Conservation (phyloP, 2,329 filamentous ascomycete genomes). For the Aspergillus sp. region DNA sequence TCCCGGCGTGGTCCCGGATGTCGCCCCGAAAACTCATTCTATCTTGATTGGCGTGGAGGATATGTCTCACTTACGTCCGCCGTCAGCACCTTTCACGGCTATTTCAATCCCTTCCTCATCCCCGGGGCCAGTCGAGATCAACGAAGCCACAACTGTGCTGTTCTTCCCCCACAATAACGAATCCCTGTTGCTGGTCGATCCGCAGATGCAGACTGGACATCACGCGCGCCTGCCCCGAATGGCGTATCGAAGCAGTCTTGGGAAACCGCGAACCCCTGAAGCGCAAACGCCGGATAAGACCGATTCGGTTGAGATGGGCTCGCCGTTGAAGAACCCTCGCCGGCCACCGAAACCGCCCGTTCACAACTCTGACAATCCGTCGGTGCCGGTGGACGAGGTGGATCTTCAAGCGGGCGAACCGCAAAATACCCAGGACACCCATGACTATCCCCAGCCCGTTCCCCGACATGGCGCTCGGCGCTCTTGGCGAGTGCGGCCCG, state of each 20-base stretch:
- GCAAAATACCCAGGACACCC: constrained; percentile 16
- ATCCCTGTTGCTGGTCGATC: constrained; percentile 64
- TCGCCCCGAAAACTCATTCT: constrained; percentile 33
- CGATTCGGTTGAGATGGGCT: constrained; percentile 44
- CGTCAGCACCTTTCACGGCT: constrained; percentile 50
- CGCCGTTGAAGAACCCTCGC: constrained; percentile 59
- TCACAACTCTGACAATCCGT: constrained; percentile 50
- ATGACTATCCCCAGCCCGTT: constrained; percentile 20
- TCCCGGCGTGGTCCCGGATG: constrained; percentile 20
- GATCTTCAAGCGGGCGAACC: constrained; percentile 37
- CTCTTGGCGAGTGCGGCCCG: constrained; percentile 35
- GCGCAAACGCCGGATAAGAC: constrained; percentile 1
- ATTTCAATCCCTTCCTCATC: constrained; percentile 50
- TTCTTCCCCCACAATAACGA: constrained; percentile 65
- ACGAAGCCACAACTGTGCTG: constrained; percentile 60
- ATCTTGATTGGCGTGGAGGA: constrained; percentile 39
- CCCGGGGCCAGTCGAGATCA: constrained; percentile 56
- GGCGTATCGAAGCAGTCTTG: constrained; percentile 9
- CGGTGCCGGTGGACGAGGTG: constrained; percentile 49
- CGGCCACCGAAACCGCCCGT: constrained; percentile 57
- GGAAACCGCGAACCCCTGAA: constrained; percentile 29
- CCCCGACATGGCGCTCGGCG: constrained; percentile 40
- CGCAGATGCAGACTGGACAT: constrained; percentile 36
- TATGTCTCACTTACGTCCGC: constrained; percentile 44
- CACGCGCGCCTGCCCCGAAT: constrained; percentile 28